A percentile compares a stretch with the other conserved stretches of the same genome.
These are phyloP conservation scores for Xerocomus potaroensis DNA, from an alignment of 768 basidiomycete species.

Conservation along the genomic window DNA sequence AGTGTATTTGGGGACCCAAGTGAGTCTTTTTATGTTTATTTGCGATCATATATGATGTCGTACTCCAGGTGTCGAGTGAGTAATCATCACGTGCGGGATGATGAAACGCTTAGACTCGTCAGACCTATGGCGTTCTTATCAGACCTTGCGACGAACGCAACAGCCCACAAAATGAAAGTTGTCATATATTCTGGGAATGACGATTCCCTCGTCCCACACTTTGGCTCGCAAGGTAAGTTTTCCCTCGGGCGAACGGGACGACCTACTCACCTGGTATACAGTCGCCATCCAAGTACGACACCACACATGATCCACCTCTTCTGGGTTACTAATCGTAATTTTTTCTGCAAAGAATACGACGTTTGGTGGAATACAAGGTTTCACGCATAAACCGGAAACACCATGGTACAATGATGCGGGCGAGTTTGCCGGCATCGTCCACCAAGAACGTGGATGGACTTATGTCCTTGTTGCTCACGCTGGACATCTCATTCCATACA, in stretches of 20 bases:
- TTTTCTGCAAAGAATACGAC: slow-evolving; percentile 58
- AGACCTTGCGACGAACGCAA: slow-evolving; percentile 61
- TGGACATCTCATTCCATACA: slow-evolving; percentile 35
- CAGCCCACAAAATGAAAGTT: slow-evolving; percentile 42
- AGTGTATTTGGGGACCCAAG: slow-evolving; percentile 27
- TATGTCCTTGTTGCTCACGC: slow-evolving; percentile 37
- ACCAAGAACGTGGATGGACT: slow-evolving; percentile 65
- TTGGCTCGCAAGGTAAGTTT: slow-evolving; percentile 54
- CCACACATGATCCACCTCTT: not conserved
- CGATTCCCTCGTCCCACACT: slow-evolving; percentile 58
- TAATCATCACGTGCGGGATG: not conserved
- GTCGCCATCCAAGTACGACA: slow-evolving; percentile 50
- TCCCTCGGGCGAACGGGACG: not conserved
- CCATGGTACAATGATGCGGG: slow-evolving; percentile 58
- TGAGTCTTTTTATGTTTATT: slow-evolving; percentile 15
- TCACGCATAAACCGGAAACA: slow-evolving; percentile 62
- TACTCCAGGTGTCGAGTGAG: slow-evolving; percentile 34
- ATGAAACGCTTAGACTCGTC: not conserved
- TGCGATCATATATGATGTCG: not conserved
- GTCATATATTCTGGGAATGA: slow-evolving; percentile 67
- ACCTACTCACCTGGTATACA: slow-evolving; percentile 20
- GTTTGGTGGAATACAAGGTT: slow-evolving; percentile 73
- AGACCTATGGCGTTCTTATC: slow-evolving; percentile 63
- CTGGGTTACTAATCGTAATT: not conserved
- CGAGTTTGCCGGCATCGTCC: slow-evolving; percentile 60